Conservation (phyloP, 2,329 filamentous ascomycete species). For the Fusarium newnesense region DNA sequence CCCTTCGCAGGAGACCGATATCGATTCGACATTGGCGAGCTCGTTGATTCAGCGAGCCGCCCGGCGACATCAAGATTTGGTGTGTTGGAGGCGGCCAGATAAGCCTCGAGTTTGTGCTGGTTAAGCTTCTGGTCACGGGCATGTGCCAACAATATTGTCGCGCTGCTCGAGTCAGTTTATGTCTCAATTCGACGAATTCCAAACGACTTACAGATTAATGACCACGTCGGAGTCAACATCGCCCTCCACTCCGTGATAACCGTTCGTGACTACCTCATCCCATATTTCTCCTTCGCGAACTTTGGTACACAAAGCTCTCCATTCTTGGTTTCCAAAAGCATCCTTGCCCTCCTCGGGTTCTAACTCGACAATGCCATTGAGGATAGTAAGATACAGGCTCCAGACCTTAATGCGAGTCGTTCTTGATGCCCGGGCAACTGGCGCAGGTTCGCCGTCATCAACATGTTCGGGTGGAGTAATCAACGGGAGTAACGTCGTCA, state of each 20-base stretch:
- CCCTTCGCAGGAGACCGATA: slow-evolving; percentile 60
- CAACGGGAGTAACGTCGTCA: slow-evolving; percentile 85
- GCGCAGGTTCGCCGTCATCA: slow-evolving; percentile 69
- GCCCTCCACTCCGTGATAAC: slow-evolving; percentile 88
- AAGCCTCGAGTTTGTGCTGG: slow-evolving; percentile 88
- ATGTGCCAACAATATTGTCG: slow-evolving; percentile 90
- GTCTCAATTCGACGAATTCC: slow-evolving; percentile 11
- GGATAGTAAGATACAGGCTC: slow-evolving; percentile 93
- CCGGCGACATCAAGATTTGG: slow-evolving; percentile 78
- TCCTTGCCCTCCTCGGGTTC: slow-evolving; percentile 90
- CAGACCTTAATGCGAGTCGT: slow-evolving; percentile 93
- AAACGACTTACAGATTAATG: slow-evolving; percentile 75
- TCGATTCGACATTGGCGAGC: slow-evolving; percentile 46
- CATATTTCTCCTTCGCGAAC: slow-evolving; percentile 92
- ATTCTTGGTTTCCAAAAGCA: slow-evolving; percentile 85
- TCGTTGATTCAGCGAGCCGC: slow-evolving; percentile 64
- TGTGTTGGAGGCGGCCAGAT: slow-evolving; percentile 80
- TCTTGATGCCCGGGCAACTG: slow-evolving; percentile 81
- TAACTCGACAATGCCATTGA: slow-evolving; percentile 91
- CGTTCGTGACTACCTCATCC: slow-evolving; percentile 89
- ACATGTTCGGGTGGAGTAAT: slow-evolving; percentile 69
- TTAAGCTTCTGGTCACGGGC: slow-evolving; percentile 84
- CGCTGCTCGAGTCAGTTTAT: slow-evolving; percentile 62
- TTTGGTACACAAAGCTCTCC: slow-evolving; percentile 83
- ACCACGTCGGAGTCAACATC: slow-evolving; percentile 96